Conservation (phyloP, 305 asterid genomes). For the Euphrasia arctica region DNA sequence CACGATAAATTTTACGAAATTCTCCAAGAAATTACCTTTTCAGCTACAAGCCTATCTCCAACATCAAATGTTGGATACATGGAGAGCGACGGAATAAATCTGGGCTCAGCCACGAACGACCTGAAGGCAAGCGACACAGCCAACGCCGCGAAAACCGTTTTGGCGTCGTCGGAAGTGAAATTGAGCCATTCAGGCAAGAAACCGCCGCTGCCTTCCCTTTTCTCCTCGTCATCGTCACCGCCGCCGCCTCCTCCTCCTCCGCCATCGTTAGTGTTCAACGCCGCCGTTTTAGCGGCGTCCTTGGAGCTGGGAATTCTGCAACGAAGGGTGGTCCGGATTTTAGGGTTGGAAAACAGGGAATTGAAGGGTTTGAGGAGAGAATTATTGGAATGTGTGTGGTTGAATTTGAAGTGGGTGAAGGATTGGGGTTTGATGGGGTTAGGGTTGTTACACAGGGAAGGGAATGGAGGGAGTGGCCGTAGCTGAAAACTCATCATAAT, state of each 20-base stretch:
- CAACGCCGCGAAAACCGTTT: constrained; percentile 73
- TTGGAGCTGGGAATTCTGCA: constrained; percentile 49
- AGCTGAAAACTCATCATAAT: constrained; percentile 45
- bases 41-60: constrained; percentile 96
- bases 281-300: constrained; percentile 35
- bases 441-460: constrained; percentile 34
- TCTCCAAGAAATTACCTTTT: constrained; percentile 52
- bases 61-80: constrained; percentile 98
- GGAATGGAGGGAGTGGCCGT: constrained; percentile 34
- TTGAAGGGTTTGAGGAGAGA: constrained; percentile 32
- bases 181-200: constrained; percentile 82
- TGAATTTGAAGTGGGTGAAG: constrained; percentile 14
- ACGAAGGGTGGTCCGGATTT: constrained; percentile 24
- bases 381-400: constrained; percentile 25
- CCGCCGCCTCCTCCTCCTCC: constrained; percentile 30
- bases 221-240: constrained; percentile 45
- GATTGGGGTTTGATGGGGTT: constrained; percentile 25
- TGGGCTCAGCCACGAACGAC: constrained; percentile 43
- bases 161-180: constrained; percentile 74
- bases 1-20: neutral
- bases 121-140: constrained; percentile 87
- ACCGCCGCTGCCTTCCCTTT: constrained; percentile 43
- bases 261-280: constrained; percentile 18
- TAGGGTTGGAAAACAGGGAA: constrained; percentile 24
- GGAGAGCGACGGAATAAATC: constrained; percentile 63